Conservation (phyloP, 345 rosid genomes). For the Arabidopsis arenosa region DNA sequence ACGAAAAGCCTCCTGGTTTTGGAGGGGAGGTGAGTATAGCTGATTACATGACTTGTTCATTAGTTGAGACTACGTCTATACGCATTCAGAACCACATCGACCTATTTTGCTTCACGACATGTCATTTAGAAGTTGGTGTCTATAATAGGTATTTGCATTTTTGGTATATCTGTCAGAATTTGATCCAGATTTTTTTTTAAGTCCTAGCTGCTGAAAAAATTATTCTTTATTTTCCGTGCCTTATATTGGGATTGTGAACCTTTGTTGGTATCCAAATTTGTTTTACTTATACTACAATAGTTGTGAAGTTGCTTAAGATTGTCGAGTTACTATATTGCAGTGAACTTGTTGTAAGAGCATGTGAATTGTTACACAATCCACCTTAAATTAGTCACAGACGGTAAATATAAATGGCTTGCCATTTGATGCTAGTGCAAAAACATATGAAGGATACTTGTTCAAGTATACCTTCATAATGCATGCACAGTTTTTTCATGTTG, state of each 20-base stretch:
- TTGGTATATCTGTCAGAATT: background rate
- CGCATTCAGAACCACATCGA: background rate
- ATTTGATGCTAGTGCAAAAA: conserved; percentile 25
- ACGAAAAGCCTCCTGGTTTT: conserved; percentile 84
- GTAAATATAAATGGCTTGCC: conserved; percentile 25
- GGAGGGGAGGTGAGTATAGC: conserved; percentile 67
- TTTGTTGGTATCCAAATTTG: conserved; percentile 5
- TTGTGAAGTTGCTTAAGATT: conserved; percentile 12
- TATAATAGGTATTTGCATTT: conserved; percentile 11
- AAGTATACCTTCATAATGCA: conserved; percentile 7
- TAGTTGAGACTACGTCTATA: conserved; percentile 21
- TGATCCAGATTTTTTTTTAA: background rate
- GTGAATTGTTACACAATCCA: conserved; percentile 4
- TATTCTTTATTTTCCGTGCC: conserved; percentile 1
- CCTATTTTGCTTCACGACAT: background rate
- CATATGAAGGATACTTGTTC: conserved; percentile 28
- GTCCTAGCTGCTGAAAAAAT: conserved; percentile 6
- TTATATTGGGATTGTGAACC: conserved; percentile 15
- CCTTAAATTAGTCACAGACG: conserved; percentile 5
- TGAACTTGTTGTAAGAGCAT: conserved; percentile 18
- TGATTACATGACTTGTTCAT: conserved; percentile 29
- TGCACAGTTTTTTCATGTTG: conserved; percentile 8
- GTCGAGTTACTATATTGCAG: background rate
- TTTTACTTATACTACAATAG: conserved; percentile 8
- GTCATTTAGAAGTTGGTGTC: conserved; percentile 13